Conservation (phyloP, 805 yeast species). For the Monosporozyma solicola region DNA sequence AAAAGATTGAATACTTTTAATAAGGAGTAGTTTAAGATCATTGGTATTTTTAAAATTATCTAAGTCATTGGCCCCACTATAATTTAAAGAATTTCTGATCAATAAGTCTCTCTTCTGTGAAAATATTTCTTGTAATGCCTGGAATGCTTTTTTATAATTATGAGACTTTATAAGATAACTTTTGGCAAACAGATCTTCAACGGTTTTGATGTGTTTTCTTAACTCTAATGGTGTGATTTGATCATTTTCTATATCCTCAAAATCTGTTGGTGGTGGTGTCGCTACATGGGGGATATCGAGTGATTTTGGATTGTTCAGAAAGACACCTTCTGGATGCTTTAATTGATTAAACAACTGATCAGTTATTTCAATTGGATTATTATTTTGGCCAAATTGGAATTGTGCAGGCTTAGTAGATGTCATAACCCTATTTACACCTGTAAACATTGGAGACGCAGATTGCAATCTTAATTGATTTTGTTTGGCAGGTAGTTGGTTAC, state of each 20-base stretch:
- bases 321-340: not conserved
- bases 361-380: not conserved
- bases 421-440: not conserved
- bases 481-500: not conserved
- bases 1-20: constrained; percentile 29
- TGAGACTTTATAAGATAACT: constrained; percentile 15
- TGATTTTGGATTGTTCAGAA: not conserved
- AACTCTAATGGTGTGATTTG: constrained; percentile 12
- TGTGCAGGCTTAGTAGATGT: not conserved
- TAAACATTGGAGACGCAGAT: not conserved
- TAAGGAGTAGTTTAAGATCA: too few relatives aligned
- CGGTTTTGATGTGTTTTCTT: constrained; percentile 16
- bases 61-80: constrained; percentile 1
- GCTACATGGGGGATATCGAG: not conserved
- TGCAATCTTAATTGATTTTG: not conserved
- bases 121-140: constrained; percentile 10
- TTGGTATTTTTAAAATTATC: too few relatives aligned
- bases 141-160: constrained; percentile 18
- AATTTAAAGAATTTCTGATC: not conserved
- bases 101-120: constrained; percentile 2
- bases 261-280: not conserved
- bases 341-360: not conserved
- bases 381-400: not conserved
- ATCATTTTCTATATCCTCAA: not conserved
- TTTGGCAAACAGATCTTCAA: constrained; percentile 16